Percentiles rank a stretch among this genome's conserved stretches.
phyloP scores from a whole-genome alignment of 1,139 yeast genomes.

The Geotrichum carabidarum region DNA sequence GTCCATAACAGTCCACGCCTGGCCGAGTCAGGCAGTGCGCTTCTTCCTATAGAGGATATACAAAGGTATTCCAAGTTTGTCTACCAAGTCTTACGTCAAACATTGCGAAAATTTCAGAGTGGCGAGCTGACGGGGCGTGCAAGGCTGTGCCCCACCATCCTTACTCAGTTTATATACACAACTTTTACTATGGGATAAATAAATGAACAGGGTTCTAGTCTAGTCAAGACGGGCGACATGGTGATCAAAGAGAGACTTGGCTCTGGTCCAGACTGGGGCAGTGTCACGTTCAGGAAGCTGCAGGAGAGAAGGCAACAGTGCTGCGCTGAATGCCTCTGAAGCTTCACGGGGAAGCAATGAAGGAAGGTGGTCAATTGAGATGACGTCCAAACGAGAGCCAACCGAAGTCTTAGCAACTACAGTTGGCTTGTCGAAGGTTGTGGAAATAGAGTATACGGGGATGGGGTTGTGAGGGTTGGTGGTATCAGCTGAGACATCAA shows the following conservation, averaged over 20 bases:
- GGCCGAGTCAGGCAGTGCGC: too few species aligned
- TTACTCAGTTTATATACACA: too few species aligned
- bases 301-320: slow-evolving; percentile 80
- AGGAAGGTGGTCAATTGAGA: slow-evolving; percentile 96
- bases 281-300: slow-evolving; percentile 73
- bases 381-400: slow-evolving; percentile 76
- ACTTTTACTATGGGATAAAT: too few species aligned
- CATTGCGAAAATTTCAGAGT: too few species aligned
- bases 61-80: too few species aligned
- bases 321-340: slow-evolving; percentile 81
- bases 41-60: too few species aligned
- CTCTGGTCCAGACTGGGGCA: slow-evolving; percentile 89
- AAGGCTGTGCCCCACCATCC: too few species aligned
- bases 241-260: slow-evolving; percentile 73
- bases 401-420: slow-evolving; percentile 68
- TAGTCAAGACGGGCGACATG: slow-evolving; percentile 49
- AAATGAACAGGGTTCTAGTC: not conserved
- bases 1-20: too few species aligned
- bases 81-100: too few species aligned
- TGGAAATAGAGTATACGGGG: slow-evolving; percentile 85
- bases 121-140: too few species aligned
- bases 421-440: slow-evolving; percentile 87
- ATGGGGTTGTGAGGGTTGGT: slow-evolving; percentile 97
- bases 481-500: slow-evolving; percentile 97
- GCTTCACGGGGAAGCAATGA: slow-evolving; percentile 94